A percentile compares a stretch with the other conserved stretches of the same genome.
These are phyloP conservation scores for Populus tremula DNA, from an alignment of 345 rosid species.

Conservation along the genomic window DNA sequence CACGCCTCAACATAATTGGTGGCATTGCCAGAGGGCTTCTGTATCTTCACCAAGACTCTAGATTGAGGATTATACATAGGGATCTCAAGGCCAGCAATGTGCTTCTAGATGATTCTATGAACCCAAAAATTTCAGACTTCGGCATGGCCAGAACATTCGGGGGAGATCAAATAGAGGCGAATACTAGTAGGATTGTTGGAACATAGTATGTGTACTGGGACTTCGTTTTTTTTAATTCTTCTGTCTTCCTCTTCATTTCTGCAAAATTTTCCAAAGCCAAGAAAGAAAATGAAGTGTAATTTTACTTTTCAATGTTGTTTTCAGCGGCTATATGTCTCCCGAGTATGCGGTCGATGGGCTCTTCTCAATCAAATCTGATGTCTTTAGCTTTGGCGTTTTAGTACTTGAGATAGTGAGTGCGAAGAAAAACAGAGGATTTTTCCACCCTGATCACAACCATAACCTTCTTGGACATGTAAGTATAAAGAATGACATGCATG, in stretches of 20 bases:
- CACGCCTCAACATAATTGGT: slow-evolving; percentile 2
- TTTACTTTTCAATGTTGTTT: neutral
- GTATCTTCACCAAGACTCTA: slow-evolving; percentile 32
- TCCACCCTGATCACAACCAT: slow-evolving; percentile 7
- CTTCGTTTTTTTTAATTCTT: no score
- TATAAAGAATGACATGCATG: neutral
- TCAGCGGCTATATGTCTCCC: slow-evolving; percentile 17
- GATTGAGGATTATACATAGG: slow-evolving; percentile 23
- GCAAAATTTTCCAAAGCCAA: neutral
- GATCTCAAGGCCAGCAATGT: slow-evolving; percentile 23
- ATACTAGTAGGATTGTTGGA: slow-evolving; percentile 12
- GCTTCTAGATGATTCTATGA: slow-evolving; percentile 11
- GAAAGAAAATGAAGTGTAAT: neutral
- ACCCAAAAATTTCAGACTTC: slow-evolving; percentile 19
- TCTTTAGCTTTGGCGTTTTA: slow-evolving; percentile 16
- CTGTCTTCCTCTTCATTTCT: neutral
- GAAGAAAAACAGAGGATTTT: slow-evolving; percentile 17
- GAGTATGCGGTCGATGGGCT: slow-evolving; percentile 18
- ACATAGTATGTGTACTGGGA: slow-evolving; percentile 9
- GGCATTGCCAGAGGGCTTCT: slow-evolving; percentile 30
- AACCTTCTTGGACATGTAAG: slow-evolving; percentile 23
- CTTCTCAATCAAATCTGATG: slow-evolving; percentile 18
- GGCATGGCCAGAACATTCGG: slow-evolving; percentile 19
- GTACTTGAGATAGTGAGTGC: slow-evolving; percentile 16
- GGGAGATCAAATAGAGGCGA: slow-evolving; percentile 16